Percentiles rank a stretch among this genome's conserved stretches.
phyloP scores from a whole-genome alignment of 1,139 yeast species.

The Sugiyamaella novakii region DNA sequence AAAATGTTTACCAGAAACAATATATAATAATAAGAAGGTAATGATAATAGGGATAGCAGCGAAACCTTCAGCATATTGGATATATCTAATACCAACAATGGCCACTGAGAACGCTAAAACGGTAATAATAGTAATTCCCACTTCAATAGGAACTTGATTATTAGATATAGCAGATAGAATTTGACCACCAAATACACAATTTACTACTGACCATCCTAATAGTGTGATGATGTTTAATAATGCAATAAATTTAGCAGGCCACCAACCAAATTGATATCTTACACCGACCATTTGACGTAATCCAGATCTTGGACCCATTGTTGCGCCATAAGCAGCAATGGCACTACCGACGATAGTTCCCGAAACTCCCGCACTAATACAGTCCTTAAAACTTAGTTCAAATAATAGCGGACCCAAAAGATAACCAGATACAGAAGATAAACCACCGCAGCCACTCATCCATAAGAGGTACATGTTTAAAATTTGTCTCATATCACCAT shows the following conservation, averaged over 20 bases:
- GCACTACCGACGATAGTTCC: constrained; percentile 69
- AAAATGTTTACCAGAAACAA: constrained; percentile 62
- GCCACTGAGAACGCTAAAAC: constrained; percentile 66
- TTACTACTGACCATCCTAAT: constrained; percentile 86
- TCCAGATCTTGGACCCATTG: constrained; percentile 87
- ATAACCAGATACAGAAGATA: constrained; percentile 81
- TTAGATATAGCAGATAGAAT: constrained; percentile 65
- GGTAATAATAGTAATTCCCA: constrained; percentile 73
- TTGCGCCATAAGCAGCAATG: constrained; percentile 77
- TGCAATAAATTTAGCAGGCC: constrained; percentile 74
- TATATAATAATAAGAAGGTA: constrained; percentile 68
- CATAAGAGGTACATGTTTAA: constrained; percentile 71
- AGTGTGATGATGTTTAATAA: constrained; percentile 70
- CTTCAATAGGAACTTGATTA: constrained; percentile 64
- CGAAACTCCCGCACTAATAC: constrained; percentile 60
- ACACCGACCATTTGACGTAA: constrained; percentile 85
- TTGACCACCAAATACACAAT: constrained; percentile 85
- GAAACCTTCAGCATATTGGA: constrained; percentile 66
- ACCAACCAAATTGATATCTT: constrained; percentile 78
- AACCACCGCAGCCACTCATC: constrained; percentile 82
- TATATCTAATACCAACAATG: constrained; percentile 72
- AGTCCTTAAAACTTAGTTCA: constrained; percentile 64
- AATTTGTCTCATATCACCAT: constrained; percentile 52
- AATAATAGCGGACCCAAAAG: constrained; percentile 72
- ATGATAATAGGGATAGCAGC: constrained; percentile 71